A percentile compares a stretch with the other conserved stretches of the same genome.
phyloP scores from a whole-genome alignment of 2,329 filamentous ascomycete species.

The Myriosclerotinia curreyana region DNA sequence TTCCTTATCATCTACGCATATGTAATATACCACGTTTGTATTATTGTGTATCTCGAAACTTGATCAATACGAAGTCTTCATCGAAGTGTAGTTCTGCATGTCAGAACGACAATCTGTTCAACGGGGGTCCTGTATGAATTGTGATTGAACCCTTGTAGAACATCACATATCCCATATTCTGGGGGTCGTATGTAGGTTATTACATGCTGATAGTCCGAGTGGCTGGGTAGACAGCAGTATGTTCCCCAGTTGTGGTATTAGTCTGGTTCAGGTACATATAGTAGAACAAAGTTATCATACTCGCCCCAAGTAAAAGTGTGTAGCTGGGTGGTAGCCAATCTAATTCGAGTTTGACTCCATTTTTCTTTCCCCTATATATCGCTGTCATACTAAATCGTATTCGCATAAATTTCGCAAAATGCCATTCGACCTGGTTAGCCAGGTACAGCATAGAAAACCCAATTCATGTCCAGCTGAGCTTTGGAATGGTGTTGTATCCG shows the following conservation, averaged over 20 bases:
- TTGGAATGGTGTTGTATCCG: neutral
- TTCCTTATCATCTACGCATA: neutral
- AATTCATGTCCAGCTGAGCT: constrained; percentile 9
- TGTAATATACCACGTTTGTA: constrained; percentile 1
- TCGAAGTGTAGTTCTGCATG: neutral
- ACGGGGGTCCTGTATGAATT: neutral
- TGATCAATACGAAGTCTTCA: neutral
- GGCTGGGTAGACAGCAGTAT: neutral
- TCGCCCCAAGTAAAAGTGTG: too few relatives aligned
- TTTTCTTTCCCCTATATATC: neutral
- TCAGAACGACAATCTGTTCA: neutral
- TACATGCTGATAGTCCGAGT: neutral
- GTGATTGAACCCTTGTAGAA: neutral
- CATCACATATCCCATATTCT: neutral
- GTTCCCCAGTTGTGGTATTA: too few relatives aligned
- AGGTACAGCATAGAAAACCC: neutral
- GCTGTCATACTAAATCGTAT: neutral
- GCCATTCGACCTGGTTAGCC: neutral
- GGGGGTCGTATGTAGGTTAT: neutral
- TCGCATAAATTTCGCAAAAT: neutral
- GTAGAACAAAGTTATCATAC: too few relatives aligned
- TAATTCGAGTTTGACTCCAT: too few relatives aligned
- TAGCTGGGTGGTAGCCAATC: too few relatives aligned
- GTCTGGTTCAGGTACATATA: too few relatives aligned
- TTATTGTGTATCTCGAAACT: neutral